Evolutionary conservation across 169 alveolate species (phyloP), one percentile per base, ranked within the genome.

Genomic region (Eimeria acervulina): DNA sequence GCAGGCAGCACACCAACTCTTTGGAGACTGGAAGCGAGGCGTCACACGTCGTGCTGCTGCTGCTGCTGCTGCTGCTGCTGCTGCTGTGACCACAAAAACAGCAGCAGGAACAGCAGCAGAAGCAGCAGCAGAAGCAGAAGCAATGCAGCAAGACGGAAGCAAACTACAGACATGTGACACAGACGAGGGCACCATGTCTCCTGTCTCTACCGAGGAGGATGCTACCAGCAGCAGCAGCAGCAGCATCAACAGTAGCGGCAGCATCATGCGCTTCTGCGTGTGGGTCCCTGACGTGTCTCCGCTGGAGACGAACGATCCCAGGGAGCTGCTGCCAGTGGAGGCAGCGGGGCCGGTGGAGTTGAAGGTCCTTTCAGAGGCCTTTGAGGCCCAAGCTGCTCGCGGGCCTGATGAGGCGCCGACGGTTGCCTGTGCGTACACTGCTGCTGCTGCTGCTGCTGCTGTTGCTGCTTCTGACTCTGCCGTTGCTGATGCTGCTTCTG

Each of bases 371-470:
- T 13, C 88, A 12, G 88, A 78, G 63, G 61, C 55, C 33, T 78
- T 78, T 38, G 88, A 78, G 61, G 88, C 88, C 6, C 88, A 78
- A n/a, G 88, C 88, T 19, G 88, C 88, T 40, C 55, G 88, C 28
- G 7, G 88, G 31, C 88, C 88, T n/a, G 88, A 33, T 5, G 88
- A 78, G 19, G 36, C 42, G 31, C 66, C 88, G 10, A 78, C 88
- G 31, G 88, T 78, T 38, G 61, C 88, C 6, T 78, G 88, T 78
- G 21, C 10, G 88, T 36, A 5, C 36, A 6, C 26, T 47, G 55
- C 55, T 47, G 55, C 55, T 47, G 33, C 33, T 78, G 55, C 88
- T 78, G 63, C 66, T 36, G 63, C 88, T 78, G 88, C 63, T 42
- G 88, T 28, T 78, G 51, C 8, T 63, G 74, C 88, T 78, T 28